These are phyloP conservation scores for Diplotaxis tenuifolia DNA, from an alignment of 345 rosid species.

Conservation along the genomic window DNA sequence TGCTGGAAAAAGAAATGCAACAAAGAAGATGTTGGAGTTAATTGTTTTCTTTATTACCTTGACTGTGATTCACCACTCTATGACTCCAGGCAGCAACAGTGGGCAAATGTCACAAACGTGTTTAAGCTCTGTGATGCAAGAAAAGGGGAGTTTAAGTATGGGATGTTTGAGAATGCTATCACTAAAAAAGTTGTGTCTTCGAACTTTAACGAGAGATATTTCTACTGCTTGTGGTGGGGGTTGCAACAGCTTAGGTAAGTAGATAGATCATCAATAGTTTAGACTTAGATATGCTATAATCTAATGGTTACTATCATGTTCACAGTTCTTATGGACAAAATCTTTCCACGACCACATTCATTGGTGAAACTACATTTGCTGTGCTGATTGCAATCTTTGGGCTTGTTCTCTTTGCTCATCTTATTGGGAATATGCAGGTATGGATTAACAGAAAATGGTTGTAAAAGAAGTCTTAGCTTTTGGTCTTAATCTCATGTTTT, in stretches of 20 bases:
- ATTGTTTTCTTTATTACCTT: conserved; percentile 51
- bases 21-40: conserved; percentile 37
- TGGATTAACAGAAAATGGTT: not conserved
- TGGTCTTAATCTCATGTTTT: not conserved
- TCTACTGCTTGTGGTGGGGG: conserved; percentile 92
- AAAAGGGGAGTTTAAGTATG: conserved; percentile 44
- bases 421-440: conserved; percentile 99
- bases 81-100: conserved; percentile 35
- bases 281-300: not conserved
- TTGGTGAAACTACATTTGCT: conserved; percentile 86
- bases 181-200: conserved; percentile 50
- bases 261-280: not conserved
- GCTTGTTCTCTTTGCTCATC: conserved; percentile 84
- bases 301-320: conserved; percentile 35
- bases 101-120: conserved; percentile 61
- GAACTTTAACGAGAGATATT: conserved; percentile 60
- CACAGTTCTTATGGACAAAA: conserved; percentile 92
- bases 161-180: conserved; percentile 65
- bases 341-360: conserved; percentile 71
- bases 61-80: conserved; percentile 49
- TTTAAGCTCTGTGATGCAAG: conserved; percentile 58
- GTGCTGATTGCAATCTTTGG: conserved; percentile 80
- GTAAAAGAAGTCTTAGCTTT: not conserved
- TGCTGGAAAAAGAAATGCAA: conserved; percentile 79
- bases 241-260: conserved; percentile 78